phyloP scores from a whole-genome alignment of 306 rosid species.

The Glycine soja region DNA sequence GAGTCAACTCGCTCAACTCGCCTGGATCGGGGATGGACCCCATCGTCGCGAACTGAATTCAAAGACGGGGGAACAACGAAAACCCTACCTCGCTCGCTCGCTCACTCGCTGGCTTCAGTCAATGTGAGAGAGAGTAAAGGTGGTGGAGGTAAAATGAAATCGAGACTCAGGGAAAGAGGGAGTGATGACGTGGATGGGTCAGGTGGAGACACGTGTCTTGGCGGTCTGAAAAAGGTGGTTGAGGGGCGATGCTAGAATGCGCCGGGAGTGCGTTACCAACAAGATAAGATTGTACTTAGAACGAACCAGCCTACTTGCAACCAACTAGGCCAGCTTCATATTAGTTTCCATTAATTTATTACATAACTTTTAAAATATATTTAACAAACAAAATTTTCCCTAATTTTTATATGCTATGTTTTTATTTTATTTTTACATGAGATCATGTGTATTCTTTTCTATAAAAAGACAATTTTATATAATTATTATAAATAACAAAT shows the following conservation, averaged over 20 bases:
- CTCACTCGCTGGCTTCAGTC: constrained; percentile 9
- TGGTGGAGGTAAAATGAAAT: constrained; percentile 13
- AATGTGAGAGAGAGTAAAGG: constrained; percentile 42
- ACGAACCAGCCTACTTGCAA: neutral
- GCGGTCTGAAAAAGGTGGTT: constrained; percentile 44
- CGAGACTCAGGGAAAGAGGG: constrained; percentile 4
- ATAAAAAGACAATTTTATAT: no score
- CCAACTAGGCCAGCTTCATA: neutral
- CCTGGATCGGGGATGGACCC: constrained; percentile 99
- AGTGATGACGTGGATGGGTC: constrained; percentile 56
- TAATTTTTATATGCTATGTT: no score
- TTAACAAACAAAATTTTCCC: no score
- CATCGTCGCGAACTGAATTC: constrained; percentile 49
- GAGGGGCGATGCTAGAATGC: constrained; percentile 58
- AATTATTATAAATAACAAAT: no score
- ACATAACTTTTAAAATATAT: no score
- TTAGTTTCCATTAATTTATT: neutral
- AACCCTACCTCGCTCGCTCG: constrained; percentile 34
- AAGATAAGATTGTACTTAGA: neutral
- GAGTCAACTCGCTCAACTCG: constrained; percentile 82
- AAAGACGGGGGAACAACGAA: neutral
- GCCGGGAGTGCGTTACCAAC: constrained; percentile 48
- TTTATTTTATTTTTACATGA: no score
- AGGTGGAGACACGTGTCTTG: constrained; percentile 60
- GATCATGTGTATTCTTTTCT: no score